Conservation (phyloP, 1,284 basidiomycete species). For the Albatrellus sp. region DNA sequence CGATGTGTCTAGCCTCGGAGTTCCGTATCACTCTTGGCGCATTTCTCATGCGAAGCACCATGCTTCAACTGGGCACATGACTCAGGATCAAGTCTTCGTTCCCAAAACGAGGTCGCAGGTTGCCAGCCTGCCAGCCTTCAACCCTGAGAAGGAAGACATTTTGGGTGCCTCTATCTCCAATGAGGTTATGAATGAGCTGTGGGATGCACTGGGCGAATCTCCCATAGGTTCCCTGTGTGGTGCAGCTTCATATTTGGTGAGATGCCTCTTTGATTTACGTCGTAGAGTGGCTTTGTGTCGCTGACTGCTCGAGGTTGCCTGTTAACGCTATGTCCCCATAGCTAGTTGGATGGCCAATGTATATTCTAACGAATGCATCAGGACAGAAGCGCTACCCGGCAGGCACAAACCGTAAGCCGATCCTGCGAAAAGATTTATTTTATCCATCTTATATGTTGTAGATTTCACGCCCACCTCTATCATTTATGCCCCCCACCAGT, state of each 20-base stretch:
- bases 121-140: constrained; percentile 47
- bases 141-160: constrained; percentile 59
- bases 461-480: constrained; percentile 75
- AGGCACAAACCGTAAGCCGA: constrained; percentile 70
- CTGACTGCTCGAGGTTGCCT: too few species aligned
- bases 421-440: neutral
- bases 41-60: constrained; percentile 97
- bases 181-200: constrained; percentile 67
- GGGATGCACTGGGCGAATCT: constrained; percentile 88
- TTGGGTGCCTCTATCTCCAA: constrained; percentile 59
- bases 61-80: constrained; percentile 90
- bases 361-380: constrained; percentile 78
- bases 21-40: constrained; percentile 97
- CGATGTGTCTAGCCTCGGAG: constrained; percentile 54
- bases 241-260: constrained; percentile 60
- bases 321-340: constrained; percentile 17
- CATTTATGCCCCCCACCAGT: constrained; percentile 84
- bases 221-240: constrained; percentile 70
- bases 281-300: too few species aligned
- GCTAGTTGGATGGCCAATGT: constrained; percentile 81
- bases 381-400: constrained; percentile 82
- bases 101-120: constrained; percentile 77
- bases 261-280: constrained; percentile 12
- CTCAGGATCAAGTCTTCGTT: constrained; percentile 94
- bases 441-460: constrained; percentile 16